phyloP scores from a whole-genome alignment of 139 green algal genomes.

The Chlamydomonas sp. region DNA sequence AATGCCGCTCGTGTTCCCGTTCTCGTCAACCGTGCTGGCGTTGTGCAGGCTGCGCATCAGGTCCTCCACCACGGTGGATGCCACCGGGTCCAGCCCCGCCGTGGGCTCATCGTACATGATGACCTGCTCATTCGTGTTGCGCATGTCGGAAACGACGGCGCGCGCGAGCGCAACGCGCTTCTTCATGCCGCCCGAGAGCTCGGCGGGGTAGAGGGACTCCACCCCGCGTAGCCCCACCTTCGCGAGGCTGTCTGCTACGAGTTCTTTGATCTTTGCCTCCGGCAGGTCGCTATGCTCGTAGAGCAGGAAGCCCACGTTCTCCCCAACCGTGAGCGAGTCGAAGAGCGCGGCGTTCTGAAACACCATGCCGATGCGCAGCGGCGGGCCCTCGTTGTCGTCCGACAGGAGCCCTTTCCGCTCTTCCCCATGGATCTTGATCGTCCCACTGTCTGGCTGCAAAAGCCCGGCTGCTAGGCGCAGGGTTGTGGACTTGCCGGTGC shows the following conservation, averaged over 20 bases:
- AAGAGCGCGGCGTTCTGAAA: conserved; percentile 99
- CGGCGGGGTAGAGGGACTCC: conserved; percentile 88
- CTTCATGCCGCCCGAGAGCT: conserved; percentile 98
- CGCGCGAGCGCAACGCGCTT: conserved; percentile 97
- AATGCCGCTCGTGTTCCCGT: conserved; percentile 70
- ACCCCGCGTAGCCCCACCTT: conserved; percentile 94
- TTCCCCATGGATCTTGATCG: conserved; percentile 87
- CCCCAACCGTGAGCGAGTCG: conserved; percentile 95
- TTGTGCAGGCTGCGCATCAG: conserved; percentile 92
- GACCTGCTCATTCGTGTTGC: conserved; percentile 71
- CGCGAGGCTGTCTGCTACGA: conserved; percentile 82
- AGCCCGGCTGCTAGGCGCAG: conserved; percentile 94
- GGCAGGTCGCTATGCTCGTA: conserved; percentile 93
- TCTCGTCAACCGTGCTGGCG: neutral
- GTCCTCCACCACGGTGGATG: conserved; percentile 97
- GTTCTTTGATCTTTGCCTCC: conserved; percentile 70
- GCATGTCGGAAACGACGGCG: conserved; percentile 54
- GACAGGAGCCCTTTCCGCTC: conserved; percentile 79
- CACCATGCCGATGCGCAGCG: conserved; percentile 87
- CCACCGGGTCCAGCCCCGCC: conserved; percentile 97
- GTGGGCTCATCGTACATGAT: conserved; percentile 99
- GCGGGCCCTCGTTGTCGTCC: conserved; percentile 67
- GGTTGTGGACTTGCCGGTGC: conserved; percentile 98
- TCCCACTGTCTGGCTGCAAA: conserved; percentile 90
- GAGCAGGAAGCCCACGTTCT: conserved; percentile 96